Conservation (phyloP, 495 filamentous ascomycete genomes). For the Hypoxylon fragiforme region DNA sequence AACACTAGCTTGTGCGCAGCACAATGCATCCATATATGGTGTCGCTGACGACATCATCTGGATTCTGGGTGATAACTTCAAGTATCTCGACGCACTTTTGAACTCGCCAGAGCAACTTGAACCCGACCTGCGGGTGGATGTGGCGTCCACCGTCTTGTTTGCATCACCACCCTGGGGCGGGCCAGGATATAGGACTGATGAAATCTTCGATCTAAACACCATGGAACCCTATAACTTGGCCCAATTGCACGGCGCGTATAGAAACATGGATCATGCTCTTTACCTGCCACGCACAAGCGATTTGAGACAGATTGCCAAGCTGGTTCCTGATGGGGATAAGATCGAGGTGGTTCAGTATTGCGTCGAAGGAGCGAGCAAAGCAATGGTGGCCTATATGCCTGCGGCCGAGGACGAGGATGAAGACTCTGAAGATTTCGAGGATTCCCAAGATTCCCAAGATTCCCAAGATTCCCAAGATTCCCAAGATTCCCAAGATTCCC, state of each 20-base stretch:
- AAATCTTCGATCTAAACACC: constrained; percentile 78
- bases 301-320: constrained; percentile 74
- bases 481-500: no score
- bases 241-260: constrained; percentile 63
- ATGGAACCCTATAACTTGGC: constrained; percentile 86
- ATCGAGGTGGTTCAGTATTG: constrained; percentile 87
- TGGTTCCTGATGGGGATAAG: constrained; percentile 49
- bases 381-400: constrained; percentile 57
- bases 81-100: constrained; percentile 42
- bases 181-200: constrained; percentile 72
- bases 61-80: constrained; percentile 82
- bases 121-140: constrained; percentile 42
- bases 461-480: no score
- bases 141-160: constrained; percentile 66
- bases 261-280: constrained; percentile 59
- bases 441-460: no score
- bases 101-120: constrained; percentile 31
- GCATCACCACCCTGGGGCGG: constrained; percentile 96
- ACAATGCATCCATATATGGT: constrained; percentile 88
- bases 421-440: no score
- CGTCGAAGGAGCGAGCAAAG: constrained; percentile 87
- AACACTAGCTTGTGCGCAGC: constrained; percentile 82
- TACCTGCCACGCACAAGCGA: constrained; percentile 91
- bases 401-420: constrained; percentile 30
- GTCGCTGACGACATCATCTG: constrained; percentile 79